Evolutionary conservation across 2,329 filamentous ascomycete species (phyloP), one percentile per base, ranked within the genome.

Genomic region (Claviceps sp.): DNA sequence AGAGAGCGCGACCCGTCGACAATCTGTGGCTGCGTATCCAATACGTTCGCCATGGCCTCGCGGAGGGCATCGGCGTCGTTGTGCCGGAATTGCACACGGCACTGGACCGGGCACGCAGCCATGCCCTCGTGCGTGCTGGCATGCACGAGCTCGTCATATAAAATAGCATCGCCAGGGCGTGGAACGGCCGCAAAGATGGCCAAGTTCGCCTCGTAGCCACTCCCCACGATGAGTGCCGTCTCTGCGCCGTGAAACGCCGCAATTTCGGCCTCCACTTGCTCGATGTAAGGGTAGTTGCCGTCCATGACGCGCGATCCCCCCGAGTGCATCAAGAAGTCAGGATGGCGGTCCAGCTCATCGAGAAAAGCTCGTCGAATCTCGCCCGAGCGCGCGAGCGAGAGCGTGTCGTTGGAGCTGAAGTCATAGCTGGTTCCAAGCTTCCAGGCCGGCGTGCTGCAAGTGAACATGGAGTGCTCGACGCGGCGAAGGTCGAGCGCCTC

Each of bases 61-160:
- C 61, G 57, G 43, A 78, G 62, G 7, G 65, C 61, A n/a, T 58
- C 55, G 2, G 55, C 50, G 44, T 56, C 54, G 56, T 77, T 80
- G 58, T 80, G 77, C 2, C 54, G 57, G 59, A 80, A 78, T 5
- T 64, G 55, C 0, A 72, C 50, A 62, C 58, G 71, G 41, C 66
- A 62, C 1, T 66, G 63, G 0, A 81, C 80, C 5, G 78, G 67
- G 11, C 73, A 76, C 4, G 75, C 62, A n/a, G 70, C 67, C 75
- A 85, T 84, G 1, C 82, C 82, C 56, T 84, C 80, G 54, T 80
- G 79, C 0, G 76, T 73, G 62, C 80, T 85, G 0, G 84, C 84
- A 58, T 87, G 84, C 3, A 85, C 76, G 14, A 80, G 69, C 56
- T 80, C 79, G 62, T 87, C 83, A 54, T 82, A 82, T 0, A 87